Percentiles rank a stretch among this genome's conserved stretches.
These are phyloP conservation scores for Clathrospora elynae DNA, from an alignment of 2,329 filamentous ascomycete genomes.

Conservation along the genomic window DNA sequence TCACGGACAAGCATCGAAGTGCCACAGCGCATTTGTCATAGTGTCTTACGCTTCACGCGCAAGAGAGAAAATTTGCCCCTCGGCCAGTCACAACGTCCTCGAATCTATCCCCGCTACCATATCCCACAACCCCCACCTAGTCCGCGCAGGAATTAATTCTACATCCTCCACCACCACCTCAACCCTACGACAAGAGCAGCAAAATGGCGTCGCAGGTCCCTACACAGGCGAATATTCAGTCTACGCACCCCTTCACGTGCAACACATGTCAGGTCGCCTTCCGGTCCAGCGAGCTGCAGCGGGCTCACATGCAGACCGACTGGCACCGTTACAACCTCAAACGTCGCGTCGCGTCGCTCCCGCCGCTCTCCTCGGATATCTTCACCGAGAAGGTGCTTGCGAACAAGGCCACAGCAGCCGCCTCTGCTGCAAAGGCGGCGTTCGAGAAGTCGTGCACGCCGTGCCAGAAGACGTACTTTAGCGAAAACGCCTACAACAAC, in stretches of 20 bases:
- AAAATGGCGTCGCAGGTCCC: constrained; percentile 44
- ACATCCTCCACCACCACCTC: constrained; percentile 8
- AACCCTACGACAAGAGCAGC: constrained; percentile 8
- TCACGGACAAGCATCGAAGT: constrained; percentile 4
- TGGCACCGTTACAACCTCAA: constrained; percentile 99
- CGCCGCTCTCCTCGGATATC: constrained; percentile 86
- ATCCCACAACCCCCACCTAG: constrained; percentile 36
- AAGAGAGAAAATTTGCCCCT: constrained; percentile 24
- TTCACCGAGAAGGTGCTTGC: constrained; percentile 96
- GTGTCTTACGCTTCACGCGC: constrained; percentile 11
- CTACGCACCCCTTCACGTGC: constrained; percentile 86
- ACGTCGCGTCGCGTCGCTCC: constrained; percentile 85
- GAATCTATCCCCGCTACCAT: constrained; percentile 15
- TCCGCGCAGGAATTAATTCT: constrained; percentile 30
- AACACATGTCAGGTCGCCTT: constrained; percentile 98
- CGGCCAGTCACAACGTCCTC: constrained; percentile 30
- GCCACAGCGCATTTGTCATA: not conserved
- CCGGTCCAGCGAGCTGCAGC: constrained; percentile 88
- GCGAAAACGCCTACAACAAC: constrained; percentile 93
- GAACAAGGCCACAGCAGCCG: constrained; percentile 81
- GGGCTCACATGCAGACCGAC: constrained; percentile 95
- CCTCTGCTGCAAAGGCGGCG: constrained; percentile 83
- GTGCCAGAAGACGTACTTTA: constrained; percentile 93
- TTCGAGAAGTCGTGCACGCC: constrained; percentile 82
- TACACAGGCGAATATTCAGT: constrained; percentile 44